Percentiles rank a stretch among this genome's conserved stretches.
These are phyloP conservation scores for Crithidia fasciculata DNA, from an alignment of 208 protist species.

Conservation along the genomic window DNA sequence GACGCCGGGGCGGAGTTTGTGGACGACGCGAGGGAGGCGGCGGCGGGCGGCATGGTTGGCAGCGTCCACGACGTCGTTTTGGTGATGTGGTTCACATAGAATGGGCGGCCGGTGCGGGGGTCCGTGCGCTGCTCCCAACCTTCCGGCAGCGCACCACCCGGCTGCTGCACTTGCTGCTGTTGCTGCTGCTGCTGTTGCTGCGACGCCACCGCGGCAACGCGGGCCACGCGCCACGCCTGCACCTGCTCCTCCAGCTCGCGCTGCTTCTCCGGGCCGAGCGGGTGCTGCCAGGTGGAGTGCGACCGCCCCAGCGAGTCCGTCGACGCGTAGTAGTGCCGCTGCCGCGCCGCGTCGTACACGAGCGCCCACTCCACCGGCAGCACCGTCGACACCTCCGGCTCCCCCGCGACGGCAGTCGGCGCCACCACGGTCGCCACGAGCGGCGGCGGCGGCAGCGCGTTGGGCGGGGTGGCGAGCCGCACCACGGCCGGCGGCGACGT, in stretches of 20 bases:
- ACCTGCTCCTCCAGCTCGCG: slow-evolving; percentile 51
- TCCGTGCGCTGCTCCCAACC: slow-evolving; percentile 56
- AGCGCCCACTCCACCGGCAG: slow-evolving; percentile 66
- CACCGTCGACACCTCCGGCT: slow-evolving; percentile 56
- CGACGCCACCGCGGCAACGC: background rate
- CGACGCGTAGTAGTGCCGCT: slow-evolving; percentile 71
- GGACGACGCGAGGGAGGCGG: slow-evolving; percentile 5
- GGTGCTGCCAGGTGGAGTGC: slow-evolving; percentile 71
- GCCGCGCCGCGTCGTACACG: slow-evolving; percentile 50
- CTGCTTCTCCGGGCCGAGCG: slow-evolving; percentile 52
- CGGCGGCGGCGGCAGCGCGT: slow-evolving; percentile 21
- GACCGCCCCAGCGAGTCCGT: slow-evolving; percentile 38
- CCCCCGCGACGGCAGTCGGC: slow-evolving; percentile 11
- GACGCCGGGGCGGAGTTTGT: slow-evolving; percentile 1
- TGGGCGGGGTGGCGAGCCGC: slow-evolving; percentile 23
- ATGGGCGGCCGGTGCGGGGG: slow-evolving; percentile 50
- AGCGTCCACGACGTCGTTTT: slow-evolving; percentile 63
- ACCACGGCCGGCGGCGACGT: slow-evolving; percentile 26
- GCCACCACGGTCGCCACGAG: background rate
- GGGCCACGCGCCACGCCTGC: slow-evolving; percentile 18
- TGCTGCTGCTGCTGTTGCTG: slow-evolving; percentile 14
- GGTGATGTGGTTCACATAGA: slow-evolving; percentile 83
- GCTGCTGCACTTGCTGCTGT: slow-evolving; percentile 17
- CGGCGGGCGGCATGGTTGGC: slow-evolving; percentile 20
- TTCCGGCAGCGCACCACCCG: slow-evolving; percentile 25